Evolutionary conservation across 306 rosid species (phyloP).

Genomic region (Sicyos baderoa): DNA sequence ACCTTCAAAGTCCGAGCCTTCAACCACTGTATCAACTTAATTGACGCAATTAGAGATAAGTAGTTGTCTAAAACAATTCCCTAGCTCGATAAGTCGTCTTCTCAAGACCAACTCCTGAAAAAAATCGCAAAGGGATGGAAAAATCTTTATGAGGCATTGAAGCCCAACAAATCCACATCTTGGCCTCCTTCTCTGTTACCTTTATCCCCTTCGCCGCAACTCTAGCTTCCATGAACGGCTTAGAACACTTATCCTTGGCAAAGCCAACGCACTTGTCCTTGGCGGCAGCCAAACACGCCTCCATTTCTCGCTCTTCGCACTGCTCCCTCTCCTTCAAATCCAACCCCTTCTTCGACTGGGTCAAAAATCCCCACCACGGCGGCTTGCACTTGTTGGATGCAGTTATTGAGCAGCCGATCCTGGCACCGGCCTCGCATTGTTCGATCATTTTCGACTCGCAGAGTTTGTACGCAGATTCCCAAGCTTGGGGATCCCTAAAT

Average conservation of each 20-base stretch:
- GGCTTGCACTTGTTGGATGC: constrained; percentile 49
- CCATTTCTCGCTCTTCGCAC: constrained; percentile 56
- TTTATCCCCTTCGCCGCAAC: constrained; percentile 30
- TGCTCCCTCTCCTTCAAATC: constrained; percentile 51
- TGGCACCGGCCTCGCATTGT: constrained; percentile 69
- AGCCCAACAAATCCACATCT: constrained; percentile 37
- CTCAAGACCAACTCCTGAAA: constrained; percentile 8
- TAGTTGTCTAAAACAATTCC: constrained; percentile 32
- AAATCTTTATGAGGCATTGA: constrained; percentile 24
- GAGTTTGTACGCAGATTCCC: constrained; percentile 46
- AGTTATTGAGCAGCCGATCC: constrained; percentile 47
- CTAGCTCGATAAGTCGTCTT: constrained; percentile 40
- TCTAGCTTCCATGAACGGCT: constrained; percentile 56
- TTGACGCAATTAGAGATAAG: not conserved
- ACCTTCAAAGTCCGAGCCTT: too few relatives aligned
- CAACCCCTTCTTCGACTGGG: constrained; percentile 29
- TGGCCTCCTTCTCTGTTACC: constrained; percentile 30
- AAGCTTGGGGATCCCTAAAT: constrained; percentile 52
- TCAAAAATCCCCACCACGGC: constrained; percentile 65
- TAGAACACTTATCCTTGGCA: constrained; percentile 53
- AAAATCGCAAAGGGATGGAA: constrained; percentile 20
- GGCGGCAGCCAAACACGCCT: constrained; percentile 31
- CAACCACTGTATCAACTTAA: too few relatives aligned
- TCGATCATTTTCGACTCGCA: constrained; percentile 46
- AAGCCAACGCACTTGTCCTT: constrained; percentile 45